Percentiles rank a stretch among this genome's conserved stretches.
phyloP scores from a whole-genome alignment of 768 basidiomycete genomes.

The Boletellus sp. region DNA sequence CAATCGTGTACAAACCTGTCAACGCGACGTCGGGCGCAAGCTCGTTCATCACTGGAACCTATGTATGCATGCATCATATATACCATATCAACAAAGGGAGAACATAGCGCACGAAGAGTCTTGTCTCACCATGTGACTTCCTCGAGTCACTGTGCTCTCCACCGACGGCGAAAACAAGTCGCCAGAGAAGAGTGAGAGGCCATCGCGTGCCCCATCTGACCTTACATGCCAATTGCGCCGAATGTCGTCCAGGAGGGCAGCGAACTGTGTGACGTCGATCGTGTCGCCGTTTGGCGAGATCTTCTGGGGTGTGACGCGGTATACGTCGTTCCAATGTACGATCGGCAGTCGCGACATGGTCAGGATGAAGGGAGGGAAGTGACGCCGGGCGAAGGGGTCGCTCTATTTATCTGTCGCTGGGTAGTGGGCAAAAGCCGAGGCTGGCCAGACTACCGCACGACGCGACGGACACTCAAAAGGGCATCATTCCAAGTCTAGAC shows the following conservation, averaged over 20 bases:
- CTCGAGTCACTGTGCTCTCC: conserved; percentile 84
- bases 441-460: no score
- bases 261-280: conserved; percentile 87
- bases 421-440: no score
- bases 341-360: conserved; percentile 43
- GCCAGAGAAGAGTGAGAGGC: conserved; percentile 82
- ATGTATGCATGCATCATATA: neutral
- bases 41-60: conserved; percentile 85
- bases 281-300: conserved; percentile 50
- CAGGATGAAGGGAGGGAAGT: neutral
- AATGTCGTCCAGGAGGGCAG: conserved; percentile 61
- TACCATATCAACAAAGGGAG: neutral
- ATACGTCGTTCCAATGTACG: conserved; percentile 79
- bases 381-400: neutral
- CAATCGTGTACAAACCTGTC: conserved; percentile 53
- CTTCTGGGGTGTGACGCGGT: conserved; percentile 77
- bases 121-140: conserved; percentile 78
- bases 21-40: conserved; percentile 77
- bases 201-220: conserved; percentile 55
- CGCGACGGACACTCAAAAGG: no score
- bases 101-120: neutral
- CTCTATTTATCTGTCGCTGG: conserved; percentile 4
- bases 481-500: no score
- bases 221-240: conserved; percentile 53
- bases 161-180: conserved; percentile 86